Base-by-base conservation (phyloP, 345 rosid species). In the Dovyalis caffra region DNA sequence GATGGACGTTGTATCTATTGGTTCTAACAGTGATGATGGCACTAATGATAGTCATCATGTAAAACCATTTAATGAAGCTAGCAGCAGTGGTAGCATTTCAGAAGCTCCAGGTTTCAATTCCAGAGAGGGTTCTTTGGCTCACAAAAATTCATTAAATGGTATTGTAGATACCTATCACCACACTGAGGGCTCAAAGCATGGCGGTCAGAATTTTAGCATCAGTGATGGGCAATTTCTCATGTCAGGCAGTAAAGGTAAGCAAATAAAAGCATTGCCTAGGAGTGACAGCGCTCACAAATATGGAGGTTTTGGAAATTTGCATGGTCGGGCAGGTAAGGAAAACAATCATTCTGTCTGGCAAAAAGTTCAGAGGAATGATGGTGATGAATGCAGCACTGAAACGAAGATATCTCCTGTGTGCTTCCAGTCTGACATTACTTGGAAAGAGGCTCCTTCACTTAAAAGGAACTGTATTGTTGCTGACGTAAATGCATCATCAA, bases 291-390 rank as follows among this genome's bases (percentile, higher is more conserved):
- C 37, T 75, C 63, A 49, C 72, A 86, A 69, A 77, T 28, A 28
- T 57, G 85, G 76, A 65, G 69, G 18, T 65, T 64, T 68, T 31
- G 83, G 81, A 49, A 79, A 69, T 51, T 74, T 69, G 43, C 77
- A 47, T 37, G 71, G 79, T 43, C 76, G 61, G 70, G 70, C 71
- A 6, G 86, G 84, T 61, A 82, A 74, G 58, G 87, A 82, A 47
- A 86, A 78, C 72, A 75, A 31, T 68, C 77, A 80, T 77, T 75
- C 87, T 63, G 83, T 88, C 15, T 88, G 91, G 91, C 75, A 86
- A 82, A 85, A 75, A 76, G 89, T 86, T 57, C 85, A 82, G 80
- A 80, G 72, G 77, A 83, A 81, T 69, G 80, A 70, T 49, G 72
- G 8, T 4, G 74, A 58, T 71, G 80, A 77, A 47, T 69, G 77